phyloP scores from a whole-genome alignment of 257 asterid genomes.

The Rauvolfia tetraphylla region DNA sequence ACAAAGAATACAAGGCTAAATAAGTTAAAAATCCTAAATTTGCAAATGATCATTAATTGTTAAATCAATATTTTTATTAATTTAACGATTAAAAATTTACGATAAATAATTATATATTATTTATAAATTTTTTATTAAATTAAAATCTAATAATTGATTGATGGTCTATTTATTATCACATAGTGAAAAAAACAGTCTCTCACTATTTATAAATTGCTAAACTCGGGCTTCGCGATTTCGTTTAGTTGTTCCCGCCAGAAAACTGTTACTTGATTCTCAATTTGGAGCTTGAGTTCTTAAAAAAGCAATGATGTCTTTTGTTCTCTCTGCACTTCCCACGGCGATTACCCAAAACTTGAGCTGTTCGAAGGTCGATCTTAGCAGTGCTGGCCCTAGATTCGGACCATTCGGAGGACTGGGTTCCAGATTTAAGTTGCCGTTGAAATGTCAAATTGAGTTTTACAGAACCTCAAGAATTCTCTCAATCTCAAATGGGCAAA shows the following conservation, averaged over 20 bases:
- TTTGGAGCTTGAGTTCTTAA: neutral
- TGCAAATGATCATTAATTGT: no score
- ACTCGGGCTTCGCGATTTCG: neutral
- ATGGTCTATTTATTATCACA: no score
- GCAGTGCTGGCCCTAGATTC: neutral
- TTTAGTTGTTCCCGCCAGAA: neutral
- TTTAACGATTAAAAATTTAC: no score
- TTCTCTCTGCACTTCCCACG: neutral
- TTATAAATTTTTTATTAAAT: no score
- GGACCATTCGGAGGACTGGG: constrained; percentile 8
- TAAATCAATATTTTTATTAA: no score
- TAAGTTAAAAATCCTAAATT: no score
- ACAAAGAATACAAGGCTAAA: no score
- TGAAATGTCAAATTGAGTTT: constrained; percentile 5
- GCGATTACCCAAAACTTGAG: neutral
- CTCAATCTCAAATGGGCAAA: constrained; percentile 28
- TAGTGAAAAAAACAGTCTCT: no score
- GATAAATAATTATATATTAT: no score
- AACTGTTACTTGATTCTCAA: neutral
- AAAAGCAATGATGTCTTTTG: constrained; percentile 1
- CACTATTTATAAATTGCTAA: no score
- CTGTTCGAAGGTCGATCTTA: neutral
- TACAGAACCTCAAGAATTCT: constrained; percentile 8
- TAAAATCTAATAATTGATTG: no score
- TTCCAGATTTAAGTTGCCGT: constrained; percentile 13